Evolutionary conservation across 768 basidiomycete genomes (phyloP).

Genomic region (Podaxis rugospora): DNA sequence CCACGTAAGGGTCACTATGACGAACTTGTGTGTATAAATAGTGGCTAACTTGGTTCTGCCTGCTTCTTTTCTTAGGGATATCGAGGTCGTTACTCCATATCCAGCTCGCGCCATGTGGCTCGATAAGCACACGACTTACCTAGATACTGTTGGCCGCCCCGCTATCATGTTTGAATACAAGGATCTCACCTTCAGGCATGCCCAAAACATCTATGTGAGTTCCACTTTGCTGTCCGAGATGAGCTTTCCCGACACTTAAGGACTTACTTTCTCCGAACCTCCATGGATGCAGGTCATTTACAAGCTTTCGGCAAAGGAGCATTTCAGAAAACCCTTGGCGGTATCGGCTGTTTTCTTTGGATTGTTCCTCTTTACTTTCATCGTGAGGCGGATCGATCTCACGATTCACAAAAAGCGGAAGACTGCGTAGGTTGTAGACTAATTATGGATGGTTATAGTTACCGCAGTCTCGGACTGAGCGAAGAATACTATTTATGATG

Average conservation of each 20-base stretch:
- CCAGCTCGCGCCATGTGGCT: conserved; percentile 55
- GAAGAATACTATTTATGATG: conserved; percentile 8
- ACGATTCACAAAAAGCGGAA: conserved; percentile 42
- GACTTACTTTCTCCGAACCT: background rate
- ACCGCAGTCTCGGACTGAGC: conserved; percentile 12
- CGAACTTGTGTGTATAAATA: background rate
- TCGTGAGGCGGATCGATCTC: conserved; percentile 42
- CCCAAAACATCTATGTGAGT: conserved; percentile 78
- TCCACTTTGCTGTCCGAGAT: background rate
- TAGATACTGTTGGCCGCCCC: conserved; percentile 90
- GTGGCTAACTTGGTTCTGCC: conserved; percentile 5
- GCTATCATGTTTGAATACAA: conserved; percentile 69
- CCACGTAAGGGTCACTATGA: conserved; percentile 58
- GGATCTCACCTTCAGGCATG: conserved; percentile 75
- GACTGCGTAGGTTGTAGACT: conserved; percentile 24
- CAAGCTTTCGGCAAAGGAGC: conserved; percentile 73
- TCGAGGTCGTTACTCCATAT: conserved; percentile 77
- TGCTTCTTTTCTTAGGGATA: conserved; percentile 47
- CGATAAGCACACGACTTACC: conserved; percentile 78
- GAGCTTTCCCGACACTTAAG: background rate
- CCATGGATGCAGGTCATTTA: conserved; percentile 68
- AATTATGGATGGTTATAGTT: conserved; percentile 11
- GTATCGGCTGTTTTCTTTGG: conserved; percentile 68
- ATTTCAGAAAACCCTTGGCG: conserved; percentile 81
- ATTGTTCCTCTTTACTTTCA: conserved; percentile 51